Percentiles rank a stretch among this genome's conserved stretches.
Evolutionary conservation across 345 rosid genomes (phyloP).

Genomic region (Euclidium syriacum): DNA sequence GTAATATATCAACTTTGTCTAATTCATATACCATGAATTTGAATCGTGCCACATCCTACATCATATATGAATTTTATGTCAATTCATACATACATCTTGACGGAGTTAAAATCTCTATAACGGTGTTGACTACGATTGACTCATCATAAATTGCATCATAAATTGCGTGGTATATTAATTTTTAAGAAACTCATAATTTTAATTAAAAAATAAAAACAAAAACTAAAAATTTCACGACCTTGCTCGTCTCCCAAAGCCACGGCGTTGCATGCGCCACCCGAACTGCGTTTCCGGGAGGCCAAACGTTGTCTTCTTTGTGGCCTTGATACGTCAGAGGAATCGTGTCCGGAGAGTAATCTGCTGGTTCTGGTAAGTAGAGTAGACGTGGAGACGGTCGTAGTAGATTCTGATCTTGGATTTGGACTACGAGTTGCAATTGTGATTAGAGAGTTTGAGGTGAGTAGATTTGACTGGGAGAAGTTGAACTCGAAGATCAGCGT

Average conservation of each 20-base stretch:
- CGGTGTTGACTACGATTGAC: too few relatives aligned
- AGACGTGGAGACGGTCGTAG: slow-evolving; percentile 75
- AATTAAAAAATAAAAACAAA: too few relatives aligned
- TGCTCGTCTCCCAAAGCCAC: slow-evolving; percentile 47
- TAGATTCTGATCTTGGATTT: slow-evolving; percentile 74
- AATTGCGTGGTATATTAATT: too few relatives aligned
- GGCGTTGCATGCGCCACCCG: slow-evolving; percentile 71
- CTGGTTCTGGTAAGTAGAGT: slow-evolving; percentile 71
- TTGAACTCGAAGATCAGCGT: slow-evolving; percentile 86
- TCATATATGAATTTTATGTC: too few relatives aligned
- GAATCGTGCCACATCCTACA: too few relatives aligned
- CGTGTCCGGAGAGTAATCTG: slow-evolving; percentile 67
- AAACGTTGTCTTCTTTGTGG: slow-evolving; percentile 55
- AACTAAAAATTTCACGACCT: too few relatives aligned
- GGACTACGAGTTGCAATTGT: slow-evolving; percentile 79
- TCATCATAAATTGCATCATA: too few relatives aligned
- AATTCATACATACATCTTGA: too few relatives aligned
- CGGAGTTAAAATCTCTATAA: too few relatives aligned
- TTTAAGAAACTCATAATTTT: too few relatives aligned
- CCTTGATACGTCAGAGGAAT: slow-evolving; percentile 55
- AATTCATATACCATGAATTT: too few relatives aligned
- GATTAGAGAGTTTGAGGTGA: slow-evolving; percentile 76
- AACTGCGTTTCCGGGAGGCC: slow-evolving; percentile 86
- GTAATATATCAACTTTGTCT: too few relatives aligned
- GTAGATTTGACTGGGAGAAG: slow-evolving; percentile 56